Percentiles rank a stretch among this genome's conserved stretches.
Conservation (phyloP, 306 rosid species). For the Fragaria ananassa region DNA sequence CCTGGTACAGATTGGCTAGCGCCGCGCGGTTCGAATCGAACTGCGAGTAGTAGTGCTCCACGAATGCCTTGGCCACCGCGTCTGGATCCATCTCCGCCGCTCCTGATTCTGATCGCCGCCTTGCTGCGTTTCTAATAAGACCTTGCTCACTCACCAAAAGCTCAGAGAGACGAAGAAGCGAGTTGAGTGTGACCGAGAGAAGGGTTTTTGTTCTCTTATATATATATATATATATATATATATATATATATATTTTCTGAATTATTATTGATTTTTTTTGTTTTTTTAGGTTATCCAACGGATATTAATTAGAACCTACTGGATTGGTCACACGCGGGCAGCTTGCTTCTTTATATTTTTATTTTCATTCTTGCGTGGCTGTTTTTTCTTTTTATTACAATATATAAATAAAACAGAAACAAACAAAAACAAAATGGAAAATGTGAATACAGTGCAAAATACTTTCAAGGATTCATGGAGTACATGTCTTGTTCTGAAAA, state of each 20-base stretch:
- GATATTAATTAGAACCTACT: not conserved
- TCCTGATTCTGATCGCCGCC: not conserved
- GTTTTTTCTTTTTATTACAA: not conserved
- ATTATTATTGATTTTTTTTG: not conserved
- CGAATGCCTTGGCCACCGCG: slow-evolving; percentile 75
- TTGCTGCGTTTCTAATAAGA: not conserved
- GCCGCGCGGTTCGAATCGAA: slow-evolving; percentile 62
- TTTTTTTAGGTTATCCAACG: too few relatives aligned
- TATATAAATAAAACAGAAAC: not conserved
- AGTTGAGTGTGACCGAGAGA: not conserved
- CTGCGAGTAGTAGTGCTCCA: slow-evolving; percentile 75
- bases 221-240: too few relatives aligned
- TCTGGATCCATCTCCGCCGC: slow-evolving; percentile 77
- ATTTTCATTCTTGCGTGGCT: not conserved
- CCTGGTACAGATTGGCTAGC: slow-evolving; percentile 61
- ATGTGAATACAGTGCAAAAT: too few relatives aligned
- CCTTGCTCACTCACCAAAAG: not conserved
- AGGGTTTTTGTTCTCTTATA: not conserved
- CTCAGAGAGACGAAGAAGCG: not conserved
- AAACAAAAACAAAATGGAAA: too few relatives aligned
- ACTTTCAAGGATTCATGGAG: not conserved
- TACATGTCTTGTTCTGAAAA: not conserved
- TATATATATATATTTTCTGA: not conserved
- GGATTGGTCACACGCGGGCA: too few relatives aligned
- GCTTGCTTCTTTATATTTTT: not conserved